phyloP scores from a whole-genome alignment of 2,329 filamentous ascomycete species.

The Trichoderma endophyticum region DNA sequence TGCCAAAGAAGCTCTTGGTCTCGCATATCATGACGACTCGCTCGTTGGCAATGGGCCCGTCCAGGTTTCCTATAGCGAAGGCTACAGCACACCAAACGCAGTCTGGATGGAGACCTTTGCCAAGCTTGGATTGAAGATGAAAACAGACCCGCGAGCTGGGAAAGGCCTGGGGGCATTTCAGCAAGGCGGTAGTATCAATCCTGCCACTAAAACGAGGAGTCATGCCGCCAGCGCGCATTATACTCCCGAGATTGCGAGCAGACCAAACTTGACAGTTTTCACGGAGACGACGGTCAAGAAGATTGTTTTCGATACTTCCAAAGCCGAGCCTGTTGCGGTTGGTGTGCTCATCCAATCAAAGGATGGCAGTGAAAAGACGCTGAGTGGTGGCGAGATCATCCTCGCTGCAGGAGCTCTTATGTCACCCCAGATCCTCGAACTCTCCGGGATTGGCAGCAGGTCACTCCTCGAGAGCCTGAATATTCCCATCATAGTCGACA shows the following conservation, averaged over 20 bases:
- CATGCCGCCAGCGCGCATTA: slow-evolving; percentile 36
- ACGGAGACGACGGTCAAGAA: slow-evolving; percentile 35
- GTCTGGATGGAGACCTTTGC: slow-evolving; percentile 39
- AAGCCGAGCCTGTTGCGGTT: slow-evolving; percentile 28
- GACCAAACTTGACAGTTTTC: slow-evolving; percentile 35
- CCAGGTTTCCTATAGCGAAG: slow-evolving; percentile 36
- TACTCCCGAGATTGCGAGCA: slow-evolving; percentile 29
- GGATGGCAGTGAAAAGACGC: slow-evolving; percentile 33
- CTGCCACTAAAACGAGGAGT: slow-evolving; percentile 31
- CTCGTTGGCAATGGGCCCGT: slow-evolving; percentile 35
- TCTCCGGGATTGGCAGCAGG: slow-evolving; percentile 34
- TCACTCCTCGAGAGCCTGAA: slow-evolving; percentile 31
- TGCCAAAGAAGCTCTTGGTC: slow-evolving; percentile 28
- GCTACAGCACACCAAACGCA: slow-evolving; percentile 31
- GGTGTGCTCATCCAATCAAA: slow-evolving; percentile 33
- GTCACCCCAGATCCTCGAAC: slow-evolving; percentile 30
- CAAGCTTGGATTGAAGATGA: slow-evolving; percentile 32
- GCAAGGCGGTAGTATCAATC: slow-evolving; percentile 32
- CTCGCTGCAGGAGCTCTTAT: slow-evolving; percentile 22
- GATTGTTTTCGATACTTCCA: slow-evolving; percentile 28
- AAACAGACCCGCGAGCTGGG: slow-evolving; percentile 32
- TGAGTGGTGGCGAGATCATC: slow-evolving; percentile 37
- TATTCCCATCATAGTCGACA: slow-evolving; percentile 34
- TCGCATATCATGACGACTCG: slow-evolving; percentile 34
- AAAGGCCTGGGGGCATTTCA: slow-evolving; percentile 34